Evolutionary conservation across 2,329 filamentous ascomycete genomes (phyloP).

Genomic region (Pezicula rhizophila): DNA sequence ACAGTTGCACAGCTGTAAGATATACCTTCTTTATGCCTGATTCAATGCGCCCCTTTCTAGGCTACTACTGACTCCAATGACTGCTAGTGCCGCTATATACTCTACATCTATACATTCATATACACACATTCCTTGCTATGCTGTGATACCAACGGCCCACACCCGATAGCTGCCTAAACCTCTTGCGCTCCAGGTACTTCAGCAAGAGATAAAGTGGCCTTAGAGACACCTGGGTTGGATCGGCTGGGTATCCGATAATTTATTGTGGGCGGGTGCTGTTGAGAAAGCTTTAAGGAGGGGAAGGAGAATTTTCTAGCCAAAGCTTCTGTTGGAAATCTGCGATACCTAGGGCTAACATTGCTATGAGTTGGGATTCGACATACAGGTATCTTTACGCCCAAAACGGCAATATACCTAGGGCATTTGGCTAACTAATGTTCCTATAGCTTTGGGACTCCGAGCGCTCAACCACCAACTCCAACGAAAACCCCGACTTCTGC

Average conservation of each 20-base stretch:
- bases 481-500: slow-evolving; percentile 50
- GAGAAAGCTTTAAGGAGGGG: slow-evolving; percentile 11
- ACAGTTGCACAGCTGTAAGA: no score
- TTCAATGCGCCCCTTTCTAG: no score
- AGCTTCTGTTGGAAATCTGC: neutral
- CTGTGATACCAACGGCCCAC: no score
- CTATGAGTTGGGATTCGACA: slow-evolving; percentile 58
- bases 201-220: no score
- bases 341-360: slow-evolving; percentile 29
- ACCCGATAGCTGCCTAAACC: no score
- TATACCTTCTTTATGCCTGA: no score
- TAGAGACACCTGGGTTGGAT: neutral
- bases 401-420: slow-evolving; percentile 1
- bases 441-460: slow-evolving; percentile 56
- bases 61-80: no score
- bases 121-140: no score
- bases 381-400: slow-evolving; percentile 39
- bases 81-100: no score
- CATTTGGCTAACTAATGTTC: slow-evolving; percentile 29
- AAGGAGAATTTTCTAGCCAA: slow-evolving; percentile 14
- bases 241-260: neutral
- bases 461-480: slow-evolving; percentile 54
- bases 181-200: no score
- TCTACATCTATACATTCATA: no score
- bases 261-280: neutral